Base-by-base conservation (phyloP, 106 monocot species). In the Dendrobium officinale region DNA sequence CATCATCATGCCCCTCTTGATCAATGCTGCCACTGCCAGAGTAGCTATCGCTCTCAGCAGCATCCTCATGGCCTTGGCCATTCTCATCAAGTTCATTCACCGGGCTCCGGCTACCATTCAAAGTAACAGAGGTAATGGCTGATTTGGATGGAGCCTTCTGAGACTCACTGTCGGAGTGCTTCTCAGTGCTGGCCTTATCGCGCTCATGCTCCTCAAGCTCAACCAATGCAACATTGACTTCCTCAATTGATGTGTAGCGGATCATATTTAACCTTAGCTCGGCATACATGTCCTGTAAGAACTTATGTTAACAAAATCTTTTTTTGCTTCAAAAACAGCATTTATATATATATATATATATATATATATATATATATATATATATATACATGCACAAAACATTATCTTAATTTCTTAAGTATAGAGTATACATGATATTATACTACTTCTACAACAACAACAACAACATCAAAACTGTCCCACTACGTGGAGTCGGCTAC, bases 221-320 rank as follows among this genome's bases (percentile, higher is more conserved):
- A 56, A 83, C 24, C 6, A 94, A 61, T 58, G 91, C 98, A 10
- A 84, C 83, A 80, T 88, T 86, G 33, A 95, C 85, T 73, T 98
- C 98, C 68, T 98, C 98, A 55, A 98, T 82, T 4, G 89, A 88
- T 67, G 88, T 85, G 81, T 93, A 93, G 15, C 98, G 83, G 18
- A 82, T 83, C 95, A 98, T 95, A 40, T 93, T 91, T 58, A 95
- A 92, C 42, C 98, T 91, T 78, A 98, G 55, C 37, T 95, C 98
- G 44, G 89, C 94, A 85, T 95, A 91, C 82, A 93, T 85, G 75
- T 98, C 95, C 98, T 98, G 89, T 75, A 87, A 55, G 64, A 15
- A 58, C 78, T 83, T 43, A 16, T n/a, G 67, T 47, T 73, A 44
- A 9, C n/a, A 41, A n/a, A 18, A 79, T 55, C 19, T 55, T 17